Evolutionary conservation across 2,329 filamentous ascomycete species (phyloP).

Genomic region (Parasarocladium wereldwijsianum): DNA sequence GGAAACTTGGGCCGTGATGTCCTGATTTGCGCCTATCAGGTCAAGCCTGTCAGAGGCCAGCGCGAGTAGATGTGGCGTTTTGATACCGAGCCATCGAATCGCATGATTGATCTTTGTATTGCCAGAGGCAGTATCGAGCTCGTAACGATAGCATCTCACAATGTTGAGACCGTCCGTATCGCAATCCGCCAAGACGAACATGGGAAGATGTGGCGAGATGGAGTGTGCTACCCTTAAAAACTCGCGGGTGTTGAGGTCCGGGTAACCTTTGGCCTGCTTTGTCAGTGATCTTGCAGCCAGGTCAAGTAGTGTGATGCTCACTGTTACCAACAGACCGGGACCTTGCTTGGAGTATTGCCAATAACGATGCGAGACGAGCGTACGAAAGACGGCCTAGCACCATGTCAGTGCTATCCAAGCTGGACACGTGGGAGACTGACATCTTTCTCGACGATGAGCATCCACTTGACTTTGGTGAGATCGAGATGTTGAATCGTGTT

Average conservation of each 20-base stretch:
- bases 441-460: constrained; percentile 71
- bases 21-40: neutral
- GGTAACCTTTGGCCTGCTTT: constrained; percentile 63
- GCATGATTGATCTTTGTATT: constrained; percentile 37
- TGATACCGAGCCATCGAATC: constrained; percentile 52
- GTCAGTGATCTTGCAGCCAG: neutral
- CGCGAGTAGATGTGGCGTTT: constrained; percentile 23
- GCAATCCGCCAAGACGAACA: constrained; percentile 55
- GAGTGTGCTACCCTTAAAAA: constrained; percentile 43
- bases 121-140: constrained; percentile 47
- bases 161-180: constrained; percentile 68
- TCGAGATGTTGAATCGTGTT: constrained; percentile 33
- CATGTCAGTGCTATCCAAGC: constrained; percentile 7
- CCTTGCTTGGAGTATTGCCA: constrained; percentile 33
- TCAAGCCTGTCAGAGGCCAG: constrained; percentile 1
- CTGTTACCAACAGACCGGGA: constrained; percentile 55
- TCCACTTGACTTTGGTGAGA: constrained; percentile 39
- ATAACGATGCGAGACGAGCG: constrained; percentile 41
- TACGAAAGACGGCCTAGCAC: constrained; percentile 59
- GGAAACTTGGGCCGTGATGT: constrained; percentile 2
- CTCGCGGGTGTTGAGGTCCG: constrained; percentile 54
- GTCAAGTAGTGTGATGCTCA: constrained; percentile 16
- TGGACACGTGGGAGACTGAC: constrained; percentile 21
- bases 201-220: constrained; percentile 32
- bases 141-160: constrained; percentile 56